phyloP scores from a whole-genome alignment of 164 flowering plant species.

The Nymphaea colorata region DNA sequence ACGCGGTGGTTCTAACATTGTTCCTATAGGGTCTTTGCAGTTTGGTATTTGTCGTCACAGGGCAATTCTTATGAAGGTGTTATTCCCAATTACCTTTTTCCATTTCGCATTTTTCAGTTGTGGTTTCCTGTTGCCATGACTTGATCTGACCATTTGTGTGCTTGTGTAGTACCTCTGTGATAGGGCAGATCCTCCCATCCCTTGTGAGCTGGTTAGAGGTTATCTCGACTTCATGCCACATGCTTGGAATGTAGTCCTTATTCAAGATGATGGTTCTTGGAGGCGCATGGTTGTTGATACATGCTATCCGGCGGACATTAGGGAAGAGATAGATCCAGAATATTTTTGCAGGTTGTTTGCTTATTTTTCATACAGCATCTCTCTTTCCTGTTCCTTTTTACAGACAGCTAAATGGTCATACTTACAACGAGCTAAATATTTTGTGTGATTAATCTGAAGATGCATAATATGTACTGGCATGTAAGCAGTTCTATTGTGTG shows the following conservation, averaged over 20 bases:
- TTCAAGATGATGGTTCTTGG: slow-evolving; percentile 38
- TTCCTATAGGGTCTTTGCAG: slow-evolving; percentile 73
- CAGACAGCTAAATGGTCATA: no score
- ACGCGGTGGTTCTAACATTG: slow-evolving; percentile 51
- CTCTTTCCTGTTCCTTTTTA: background rate
- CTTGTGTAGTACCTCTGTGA: slow-evolving; percentile 80
- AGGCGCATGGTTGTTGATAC: slow-evolving; percentile 95
- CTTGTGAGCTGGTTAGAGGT: slow-evolving; percentile 96
- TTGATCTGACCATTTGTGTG: slow-evolving; percentile 12
- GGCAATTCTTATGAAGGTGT: slow-evolving; percentile 85
- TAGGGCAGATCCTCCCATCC: slow-evolving; percentile 78
- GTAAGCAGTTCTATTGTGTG: no score
- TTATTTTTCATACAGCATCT: background rate
- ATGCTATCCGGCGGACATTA: slow-evolving; percentile 88
- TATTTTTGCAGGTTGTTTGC: slow-evolving; percentile 52
- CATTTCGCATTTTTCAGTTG: background rate
- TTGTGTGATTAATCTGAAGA: no score
- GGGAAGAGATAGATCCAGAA: slow-evolving; percentile 83
- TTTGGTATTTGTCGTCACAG: slow-evolving; percentile 96
- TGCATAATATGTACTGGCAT: no score
- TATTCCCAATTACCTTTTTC: background rate
- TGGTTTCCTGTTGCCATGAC: background rate
- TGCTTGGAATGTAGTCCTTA: slow-evolving; percentile 84
- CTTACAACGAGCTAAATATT: no score
- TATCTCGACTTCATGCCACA: slow-evolving; percentile 85